phyloP scores from a whole-genome alignment of 2,329 filamentous ascomycete genomes.

The Parascedosporium putredinis region DNA sequence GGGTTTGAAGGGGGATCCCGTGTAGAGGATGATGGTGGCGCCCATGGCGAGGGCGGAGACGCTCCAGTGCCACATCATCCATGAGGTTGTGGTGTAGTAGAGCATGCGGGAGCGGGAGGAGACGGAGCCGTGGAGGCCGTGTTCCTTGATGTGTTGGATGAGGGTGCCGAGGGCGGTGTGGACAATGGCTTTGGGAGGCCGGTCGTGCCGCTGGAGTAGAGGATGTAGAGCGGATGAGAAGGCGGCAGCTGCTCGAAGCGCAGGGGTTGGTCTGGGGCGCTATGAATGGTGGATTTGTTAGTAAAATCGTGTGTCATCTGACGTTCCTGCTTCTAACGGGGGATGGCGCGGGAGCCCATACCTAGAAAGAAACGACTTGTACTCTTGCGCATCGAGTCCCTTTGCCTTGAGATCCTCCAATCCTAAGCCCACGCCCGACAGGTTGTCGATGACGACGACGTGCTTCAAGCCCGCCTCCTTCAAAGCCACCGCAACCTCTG shows the following conservation, averaged over 20 bases:
- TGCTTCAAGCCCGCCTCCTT: conserved; percentile 48
- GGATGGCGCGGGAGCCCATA: background rate
- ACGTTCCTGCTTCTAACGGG: no score
- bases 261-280: conserved; percentile 34
- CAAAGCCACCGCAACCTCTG: conserved; percentile 62
- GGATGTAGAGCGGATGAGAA: conserved; percentile 83
- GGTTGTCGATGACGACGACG: conserved; percentile 60
- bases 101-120: conserved; percentile 63
- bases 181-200: conserved; percentile 79
- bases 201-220: conserved; percentile 90
- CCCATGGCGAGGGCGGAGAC: conserved; percentile 77
- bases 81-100: conserved; percentile 90
- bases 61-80: conserved; percentile 99
- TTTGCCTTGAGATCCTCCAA: conserved; percentile 29
- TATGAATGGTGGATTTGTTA: conserved; percentile 9
- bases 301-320: no score
- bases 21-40: conserved; percentile 76
- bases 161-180: conserved; percentile 85
- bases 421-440: conserved; percentile 22
- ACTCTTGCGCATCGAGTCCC: conserved; percentile 32
- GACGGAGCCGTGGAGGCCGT: conserved; percentile 77
- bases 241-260: conserved; percentile 69
- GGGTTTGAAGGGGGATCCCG: conserved; percentile 81
- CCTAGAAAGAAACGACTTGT: conserved; percentile 29
- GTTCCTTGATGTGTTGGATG: conserved; percentile 95